Evolutionary conservation across 140 eudicot genomes (phyloP), one percentile per base, ranked within the genome.

Genomic region (Ambrosia hybrid): DNA sequence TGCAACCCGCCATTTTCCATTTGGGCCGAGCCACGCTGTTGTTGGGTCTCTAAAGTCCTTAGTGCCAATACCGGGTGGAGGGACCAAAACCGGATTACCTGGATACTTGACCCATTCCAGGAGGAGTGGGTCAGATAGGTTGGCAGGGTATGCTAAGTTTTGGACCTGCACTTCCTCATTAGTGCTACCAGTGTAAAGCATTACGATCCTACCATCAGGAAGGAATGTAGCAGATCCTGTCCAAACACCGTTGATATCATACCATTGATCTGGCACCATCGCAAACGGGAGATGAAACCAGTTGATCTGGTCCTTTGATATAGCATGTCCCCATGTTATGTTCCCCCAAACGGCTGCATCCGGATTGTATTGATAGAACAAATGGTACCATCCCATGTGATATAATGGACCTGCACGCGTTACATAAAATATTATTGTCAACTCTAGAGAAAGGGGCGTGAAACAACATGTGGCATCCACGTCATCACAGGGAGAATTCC

Each of bases 311-410:
- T 90, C 97, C 68, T 39, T 81, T 38, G 97, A 93, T 1, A 88
- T 81, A 0, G 98, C 96, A 57, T 93, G 98, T 70, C 90, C 91
- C 97, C 98, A 93, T 2, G 94, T 82, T 49, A 93, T 93, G 78
- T 85, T 93, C 6, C 94, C 98, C 98, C 96, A 90, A 3, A 86
- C 81, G 0, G 98, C 96, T 1, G 96, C 78, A 74, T 90, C 86
- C 5, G 97, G 96, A 73, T 88, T 86, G 80, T 90, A 88, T 63
- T 93, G 98, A 71, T 89, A 92, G 84, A 92, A 92, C 2, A 92
- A 33, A 71, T 93, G 98, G 74, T 89, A 89, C 96, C 95, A 87
- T 1, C 98, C 98, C 87, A 77, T 74, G 80, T 92, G 85, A 65
- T 77, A 85, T 33, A 92, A 75, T 70, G 98, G 98, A 72, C 95